phyloP scores from a whole-genome alignment of 345 rosid genomes.

The Brassica carinata region DNA sequence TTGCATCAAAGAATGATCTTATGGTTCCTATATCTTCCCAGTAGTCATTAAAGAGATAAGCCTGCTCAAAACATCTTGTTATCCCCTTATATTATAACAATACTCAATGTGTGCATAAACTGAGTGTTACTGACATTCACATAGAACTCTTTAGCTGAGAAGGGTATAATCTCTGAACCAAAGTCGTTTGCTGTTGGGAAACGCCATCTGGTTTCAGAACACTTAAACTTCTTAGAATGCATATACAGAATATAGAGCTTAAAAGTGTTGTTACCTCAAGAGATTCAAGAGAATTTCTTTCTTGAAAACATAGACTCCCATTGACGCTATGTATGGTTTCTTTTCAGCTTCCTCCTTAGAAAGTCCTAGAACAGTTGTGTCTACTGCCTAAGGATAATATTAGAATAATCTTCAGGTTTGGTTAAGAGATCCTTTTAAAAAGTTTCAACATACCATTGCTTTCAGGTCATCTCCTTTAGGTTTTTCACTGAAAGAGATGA shows the following conservation, averaged over 20 bases:
- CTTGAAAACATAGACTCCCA: slow-evolving; percentile 97
- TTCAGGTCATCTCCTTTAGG: slow-evolving; percentile 80
- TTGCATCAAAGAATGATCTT: slow-evolving; percentile 93
- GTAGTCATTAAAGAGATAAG: slow-evolving; percentile 90
- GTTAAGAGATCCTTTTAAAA: background rate
- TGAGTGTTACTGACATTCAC: slow-evolving; percentile 53
- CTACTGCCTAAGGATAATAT: slow-evolving; percentile 65
- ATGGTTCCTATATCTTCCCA: slow-evolving; percentile 99
- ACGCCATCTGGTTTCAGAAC: slow-evolving; percentile 72
- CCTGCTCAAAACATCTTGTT: slow-evolving; percentile 53
- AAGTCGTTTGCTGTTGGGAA: slow-evolving; percentile 98
- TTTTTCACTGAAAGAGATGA: slow-evolving; percentile 87
- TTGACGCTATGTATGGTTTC: slow-evolving; percentile 96
- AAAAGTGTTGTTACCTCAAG: slow-evolving; percentile 57
- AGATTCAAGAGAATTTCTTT: slow-evolving; percentile 92
- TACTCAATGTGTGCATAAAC: slow-evolving; percentile 13
- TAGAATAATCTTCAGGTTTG: slow-evolving; percentile 10
- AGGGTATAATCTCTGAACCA: slow-evolving; percentile 94
- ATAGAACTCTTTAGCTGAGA: slow-evolving; percentile 78
- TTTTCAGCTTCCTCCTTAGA: slow-evolving; percentile 71
- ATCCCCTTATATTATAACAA: too few species aligned
- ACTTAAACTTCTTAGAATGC: background rate
- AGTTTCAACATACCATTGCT: slow-evolving; percentile 60
- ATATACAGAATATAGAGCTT: background rate
- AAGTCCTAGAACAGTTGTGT: slow-evolving; percentile 83